phyloP scores from a whole-genome alignment of 176 grass and related monocot species.

The Puya raimondii region DNA sequence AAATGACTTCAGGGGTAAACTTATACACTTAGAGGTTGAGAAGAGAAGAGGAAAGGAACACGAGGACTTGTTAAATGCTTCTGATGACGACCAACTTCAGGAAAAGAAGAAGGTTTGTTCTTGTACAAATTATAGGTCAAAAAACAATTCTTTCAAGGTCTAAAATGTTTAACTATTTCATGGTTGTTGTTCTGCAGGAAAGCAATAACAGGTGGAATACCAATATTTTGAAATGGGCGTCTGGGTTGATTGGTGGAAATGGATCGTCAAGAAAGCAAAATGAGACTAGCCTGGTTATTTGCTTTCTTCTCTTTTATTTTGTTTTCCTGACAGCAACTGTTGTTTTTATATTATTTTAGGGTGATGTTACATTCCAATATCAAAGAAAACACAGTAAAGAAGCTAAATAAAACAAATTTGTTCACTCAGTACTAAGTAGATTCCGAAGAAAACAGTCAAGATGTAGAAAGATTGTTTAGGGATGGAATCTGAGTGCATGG shows the following conservation, averaged over 20 bases:
- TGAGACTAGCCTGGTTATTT: constrained; percentile 43
- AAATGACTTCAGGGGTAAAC: constrained; percentile 89
- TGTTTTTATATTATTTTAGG: constrained; percentile 4
- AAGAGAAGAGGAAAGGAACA: constrained; percentile 80
- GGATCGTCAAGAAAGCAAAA: constrained; percentile 53
- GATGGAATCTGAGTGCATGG: too few relatives aligned
- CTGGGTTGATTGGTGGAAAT: constrained; percentile 78
- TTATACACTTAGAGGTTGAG: constrained; percentile 82
- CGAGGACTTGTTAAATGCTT: constrained; percentile 71
- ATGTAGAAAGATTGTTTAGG: too few relatives aligned
- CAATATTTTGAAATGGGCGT: constrained; percentile 96
- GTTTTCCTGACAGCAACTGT: constrained; percentile 8
- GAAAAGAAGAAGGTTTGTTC: constrained; percentile 48
- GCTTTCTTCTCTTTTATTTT: constrained; percentile 16
- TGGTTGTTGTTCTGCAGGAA: constrained; percentile 36
- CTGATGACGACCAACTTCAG: constrained; percentile 38
- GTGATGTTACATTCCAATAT: background rate
- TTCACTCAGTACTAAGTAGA: too few relatives aligned
- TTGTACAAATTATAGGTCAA: constrained; percentile 22
- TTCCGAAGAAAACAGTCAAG: too few relatives aligned
- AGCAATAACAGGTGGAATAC: constrained; percentile 77
- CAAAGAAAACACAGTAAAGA: too few relatives aligned
- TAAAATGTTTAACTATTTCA: constrained; percentile 16
- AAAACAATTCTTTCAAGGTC: constrained; percentile 13
- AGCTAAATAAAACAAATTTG: too few relatives aligned